phyloP scores from a whole-genome alignment of 2,329 filamentous ascomycete genomes.

The Sclerotinia minor region DNA sequence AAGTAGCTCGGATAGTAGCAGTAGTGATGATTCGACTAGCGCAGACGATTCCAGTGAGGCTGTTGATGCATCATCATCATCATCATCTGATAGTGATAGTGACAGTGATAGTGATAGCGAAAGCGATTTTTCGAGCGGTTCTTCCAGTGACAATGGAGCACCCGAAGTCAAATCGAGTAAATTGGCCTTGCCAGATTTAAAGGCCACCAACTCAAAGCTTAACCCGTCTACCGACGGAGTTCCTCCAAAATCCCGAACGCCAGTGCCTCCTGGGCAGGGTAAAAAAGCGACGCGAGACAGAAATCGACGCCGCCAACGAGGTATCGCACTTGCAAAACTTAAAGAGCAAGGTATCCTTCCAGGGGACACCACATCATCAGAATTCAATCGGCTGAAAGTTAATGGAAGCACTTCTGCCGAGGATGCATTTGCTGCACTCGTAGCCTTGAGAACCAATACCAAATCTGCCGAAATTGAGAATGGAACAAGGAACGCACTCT shows the following conservation, averaged over 20 bases:
- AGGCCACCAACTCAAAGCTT: background rate
- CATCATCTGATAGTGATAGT: conserved; percentile 27
- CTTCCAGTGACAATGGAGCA: conserved; percentile 43
- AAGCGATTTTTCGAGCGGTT: conserved; percentile 40
- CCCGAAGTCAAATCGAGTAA: conserved; percentile 46
- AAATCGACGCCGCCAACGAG: conserved; percentile 55
- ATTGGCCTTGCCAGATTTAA: background rate
- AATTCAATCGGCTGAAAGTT: conserved; percentile 47
- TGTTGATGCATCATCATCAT: conserved; percentile 13
- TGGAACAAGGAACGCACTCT: conserved; percentile 15
- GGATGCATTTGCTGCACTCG: conserved; percentile 32
- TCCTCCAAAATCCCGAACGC: conserved; percentile 2
- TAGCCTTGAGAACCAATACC: conserved; percentile 30
- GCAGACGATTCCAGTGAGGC: conserved; percentile 30
- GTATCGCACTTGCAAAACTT: conserved; percentile 51
- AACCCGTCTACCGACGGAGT: conserved; percentile 4
- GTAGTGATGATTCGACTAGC: conserved; percentile 25
- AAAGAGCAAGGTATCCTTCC: conserved; percentile 55
- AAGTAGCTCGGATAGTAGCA: conserved; percentile 25
- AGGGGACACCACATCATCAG: conserved; percentile 50
- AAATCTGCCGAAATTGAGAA: conserved; percentile 15
- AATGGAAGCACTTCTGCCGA: conserved; percentile 32
- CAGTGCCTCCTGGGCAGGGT: conserved; percentile 50
- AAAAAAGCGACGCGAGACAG: conserved; percentile 52
- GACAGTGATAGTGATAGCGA: conserved; percentile 28